Conservation (phyloP, 2,329 filamentous ascomycete genomes). For the Paraphaeosphaeria sporulosa region DNA sequence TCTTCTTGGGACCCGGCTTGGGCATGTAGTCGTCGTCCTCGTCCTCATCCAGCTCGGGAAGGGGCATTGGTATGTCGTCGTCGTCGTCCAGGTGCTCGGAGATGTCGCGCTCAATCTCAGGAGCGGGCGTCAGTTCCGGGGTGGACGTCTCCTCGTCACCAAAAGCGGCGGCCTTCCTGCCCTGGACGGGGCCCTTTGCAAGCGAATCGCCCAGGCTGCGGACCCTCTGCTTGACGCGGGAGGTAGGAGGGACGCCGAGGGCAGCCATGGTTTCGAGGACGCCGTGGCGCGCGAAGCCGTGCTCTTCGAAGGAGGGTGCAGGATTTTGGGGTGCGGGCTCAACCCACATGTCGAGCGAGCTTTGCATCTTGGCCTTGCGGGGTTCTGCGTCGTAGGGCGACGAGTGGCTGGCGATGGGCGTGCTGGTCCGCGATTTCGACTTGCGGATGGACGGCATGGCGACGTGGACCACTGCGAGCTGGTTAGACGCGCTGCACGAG, state of each 20-base stretch:
- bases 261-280: conserved; percentile 86
- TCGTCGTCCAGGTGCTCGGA: conserved; percentile 50
- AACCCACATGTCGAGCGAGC: conserved; percentile 58
- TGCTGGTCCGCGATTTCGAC: conserved; percentile 47
- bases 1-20: conserved; percentile 38
- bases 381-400: conserved; percentile 32
- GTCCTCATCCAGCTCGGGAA: conserved; percentile 50
- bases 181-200: conserved; percentile 49
- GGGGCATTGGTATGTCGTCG: conserved; percentile 40
- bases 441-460: conserved; percentile 50
- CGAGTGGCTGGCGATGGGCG: conserved; percentile 44
- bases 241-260: conserved; percentile 73
- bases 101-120: conserved; percentile 49
- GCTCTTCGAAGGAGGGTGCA: conserved; percentile 77
- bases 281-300: conserved; percentile 74
- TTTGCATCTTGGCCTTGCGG: conserved; percentile 46
- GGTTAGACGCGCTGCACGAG: conserved; percentile 40
- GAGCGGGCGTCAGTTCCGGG: conserved; percentile 54
- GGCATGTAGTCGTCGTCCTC: conserved; percentile 57
- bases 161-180: conserved; percentile 49
- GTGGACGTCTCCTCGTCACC: conserved; percentile 54
- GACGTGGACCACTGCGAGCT: conserved; percentile 35
- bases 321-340: conserved; percentile 64
- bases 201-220: conserved; percentile 52
- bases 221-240: conserved; percentile 65